Conservation (phyloP, 2,329 filamentous ascomycete genomes). For the Emericellopsis cladophorae region DNA sequence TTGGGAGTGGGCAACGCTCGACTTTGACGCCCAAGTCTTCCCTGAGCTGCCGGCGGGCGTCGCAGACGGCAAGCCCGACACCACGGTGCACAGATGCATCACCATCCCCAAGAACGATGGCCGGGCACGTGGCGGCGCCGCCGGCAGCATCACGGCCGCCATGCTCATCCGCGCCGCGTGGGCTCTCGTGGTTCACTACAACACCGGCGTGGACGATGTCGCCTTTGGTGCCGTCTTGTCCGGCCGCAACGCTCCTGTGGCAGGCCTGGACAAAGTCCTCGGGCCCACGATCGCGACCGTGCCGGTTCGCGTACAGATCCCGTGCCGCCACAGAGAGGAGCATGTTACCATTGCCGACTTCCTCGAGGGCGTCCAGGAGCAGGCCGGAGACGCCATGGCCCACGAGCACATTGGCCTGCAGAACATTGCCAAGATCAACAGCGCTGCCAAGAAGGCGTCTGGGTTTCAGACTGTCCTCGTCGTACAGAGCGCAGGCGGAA, state of each 20-base stretch:
- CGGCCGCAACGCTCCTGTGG: conserved; percentile 13
- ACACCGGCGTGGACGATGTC: conserved; percentile 9
- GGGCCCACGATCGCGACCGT: conserved; percentile 18
- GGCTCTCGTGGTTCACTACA: conserved; percentile 9
- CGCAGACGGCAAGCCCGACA: too few species aligned
- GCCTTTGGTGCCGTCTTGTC: conserved; percentile 13
- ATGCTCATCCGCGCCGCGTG: conserved; percentile 11
- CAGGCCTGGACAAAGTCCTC: conserved; percentile 10
- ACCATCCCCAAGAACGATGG: too few species aligned
- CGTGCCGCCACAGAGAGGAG: too few species aligned
- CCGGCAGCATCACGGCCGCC: conserved; percentile 21
- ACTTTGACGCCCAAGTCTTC: too few species aligned
- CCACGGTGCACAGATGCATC: too few species aligned
- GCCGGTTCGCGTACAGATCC: conserved; percentile 10
- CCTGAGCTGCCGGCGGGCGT: too few species aligned
- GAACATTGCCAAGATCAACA: neutral
- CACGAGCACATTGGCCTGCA: conserved; percentile 6
- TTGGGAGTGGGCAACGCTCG: too few species aligned
- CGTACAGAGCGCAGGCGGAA: conserved; percentile 15
- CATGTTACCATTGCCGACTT: neutral
- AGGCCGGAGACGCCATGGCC: neutral
- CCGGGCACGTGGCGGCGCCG: conserved; percentile 34
- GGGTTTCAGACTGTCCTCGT: conserved; percentile 15
- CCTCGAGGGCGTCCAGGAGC: neutral
- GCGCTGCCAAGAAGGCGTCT: neutral